These are phyloP conservation scores for Saprolegnia diclina DNA, from an alignment of 352 stramenopile genomes.

Conservation along the genomic window DNA sequence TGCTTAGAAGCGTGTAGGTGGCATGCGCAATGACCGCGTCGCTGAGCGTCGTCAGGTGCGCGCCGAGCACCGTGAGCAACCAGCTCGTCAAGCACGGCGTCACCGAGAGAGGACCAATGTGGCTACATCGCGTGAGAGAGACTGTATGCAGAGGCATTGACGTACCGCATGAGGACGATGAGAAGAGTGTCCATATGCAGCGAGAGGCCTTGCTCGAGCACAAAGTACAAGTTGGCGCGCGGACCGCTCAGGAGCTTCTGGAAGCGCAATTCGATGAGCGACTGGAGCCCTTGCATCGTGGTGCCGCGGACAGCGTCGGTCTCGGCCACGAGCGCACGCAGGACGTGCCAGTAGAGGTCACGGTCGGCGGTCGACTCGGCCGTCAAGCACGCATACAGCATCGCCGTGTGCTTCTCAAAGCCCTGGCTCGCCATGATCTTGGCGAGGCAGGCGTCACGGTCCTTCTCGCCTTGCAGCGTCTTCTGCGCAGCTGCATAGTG, in stretches of 20 bases:
- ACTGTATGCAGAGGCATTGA: conserved; percentile 32
- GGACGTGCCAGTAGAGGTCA: conserved; percentile 54
- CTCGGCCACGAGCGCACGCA: neutral
- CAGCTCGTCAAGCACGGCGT: conserved; percentile 17
- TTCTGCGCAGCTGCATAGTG: conserved; percentile 85
- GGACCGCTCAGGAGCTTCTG: conserved; percentile 66
- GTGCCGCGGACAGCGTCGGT: neutral
- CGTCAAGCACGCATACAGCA: conserved; percentile 77
- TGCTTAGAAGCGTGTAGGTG: conserved; percentile 16
- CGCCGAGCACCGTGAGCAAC: neutral
- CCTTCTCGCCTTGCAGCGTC: conserved; percentile 55
- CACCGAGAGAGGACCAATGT: conserved; percentile 42
- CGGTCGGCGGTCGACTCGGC: conserved; percentile 46
- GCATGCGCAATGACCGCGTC: conserved; percentile 7
- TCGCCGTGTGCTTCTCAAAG: conserved; percentile 72
- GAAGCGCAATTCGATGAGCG: conserved; percentile 79
- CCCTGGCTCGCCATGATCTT: conserved; percentile 43
- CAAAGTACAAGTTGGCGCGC: conserved; percentile 71
- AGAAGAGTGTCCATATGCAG: conserved; percentile 69
- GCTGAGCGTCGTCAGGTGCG: neutral
- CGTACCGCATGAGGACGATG: conserved; percentile 64
- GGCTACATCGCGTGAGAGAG: neutral
- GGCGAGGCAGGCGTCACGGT: conserved; percentile 44
- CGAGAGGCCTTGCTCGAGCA: conserved; percentile 70
- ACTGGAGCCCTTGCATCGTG: conserved; percentile 59